Evolutionary conservation across 768 basidiomycete genomes (phyloP), one percentile per base, ranked within the genome.

Genomic region (Trametes coccinea): DNA sequence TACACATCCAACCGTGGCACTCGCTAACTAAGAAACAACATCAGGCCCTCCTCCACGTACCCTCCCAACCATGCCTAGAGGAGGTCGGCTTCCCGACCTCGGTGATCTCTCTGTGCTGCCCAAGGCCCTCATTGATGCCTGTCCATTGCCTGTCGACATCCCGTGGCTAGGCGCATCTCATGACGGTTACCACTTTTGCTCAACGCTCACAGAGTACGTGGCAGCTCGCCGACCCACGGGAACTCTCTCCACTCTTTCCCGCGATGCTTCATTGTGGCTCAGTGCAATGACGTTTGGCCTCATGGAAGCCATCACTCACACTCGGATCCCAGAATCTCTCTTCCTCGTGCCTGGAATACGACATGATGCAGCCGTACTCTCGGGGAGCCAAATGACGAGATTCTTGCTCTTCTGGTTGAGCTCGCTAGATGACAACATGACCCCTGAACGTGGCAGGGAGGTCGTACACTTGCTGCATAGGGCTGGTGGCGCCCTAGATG

Each of bases 81-180:
- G 22, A 22, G 22, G 22, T 22, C 22, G 11, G 34, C 34, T 37
- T 37, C 5, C 34, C 34, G 34, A 37, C 34, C 22, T 22, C 22
- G 22, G 22, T 22, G 34, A 37, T 37, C 34, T 11, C 34, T 5
- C 6, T 37, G 6, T 37, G 34, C 34, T 6, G 34, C 34, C 34
- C 34, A 5, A 6, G 34, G 34, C 5, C 11, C 6, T 11, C 34
- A 37, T 37, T 37, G 6, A 6, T 11, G 34, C 34, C 34, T 37
- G 34, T 5, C 6, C 6, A 5, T 44, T 30, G 13, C 53, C 53
- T 10, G 16, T 44, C 11, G 53, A 54, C 53, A 44, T 54, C 27
- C 53, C 53, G 22, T 54, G 53, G 53, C 22, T 54, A 16, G 53
- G 41, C 4, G 53, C 53, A 10, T 13, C 41, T 11, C 53, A 54